Evolutionary conservation across 257 asterid species (phyloP), one percentile per base, ranked within the genome.

Genomic region (Scutellaria galericulata): DNA sequence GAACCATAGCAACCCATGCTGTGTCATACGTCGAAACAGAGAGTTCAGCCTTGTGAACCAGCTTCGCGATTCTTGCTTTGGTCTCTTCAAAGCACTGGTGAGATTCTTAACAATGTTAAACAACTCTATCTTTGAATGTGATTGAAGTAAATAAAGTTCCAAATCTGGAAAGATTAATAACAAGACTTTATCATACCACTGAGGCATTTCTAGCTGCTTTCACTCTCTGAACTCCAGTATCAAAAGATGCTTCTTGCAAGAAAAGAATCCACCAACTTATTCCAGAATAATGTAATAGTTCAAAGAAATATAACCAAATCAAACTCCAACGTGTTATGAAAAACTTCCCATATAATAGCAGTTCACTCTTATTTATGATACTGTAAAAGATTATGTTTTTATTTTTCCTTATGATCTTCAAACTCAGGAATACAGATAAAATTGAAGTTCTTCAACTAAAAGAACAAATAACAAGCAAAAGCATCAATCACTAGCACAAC

Each of bases 1-100:
- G 99, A 66, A 94, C 97, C 98, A 94, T 91, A 52, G 99, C 97
- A 58, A 94, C 97, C 99, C 99, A 94, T 22, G 99, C 98, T 10
- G 98, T 91, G 79, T 94, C 99, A 57, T 91, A 94, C 0, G 97
- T 75, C 14, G 99, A 94, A 73, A 86, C 67, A 42, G 97, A 91
- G 72, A 86, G 52, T 44, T 87, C 87, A 72, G 86, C 74, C 70
- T 78, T 72, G 39, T 66, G 72, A 72, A 94, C 74, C 59, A 94
- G 80, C 71, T 81, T 77, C 44, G 75, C 70, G 35, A 94, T 80
- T 75, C 96, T 86, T 77, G 86, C 89, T 71, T 71, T 86, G 20
- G 80, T 70, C 84, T 79, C 87, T 54, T 82, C 88, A 50, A 79
- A 71, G 75, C 81, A 22, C 93, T 83, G 85, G n/a, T 39, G 8